Evolutionary conservation across 768 basidiomycete species (phyloP), one percentile per base, ranked within the genome.

Genomic region (Mycena venus): DNA sequence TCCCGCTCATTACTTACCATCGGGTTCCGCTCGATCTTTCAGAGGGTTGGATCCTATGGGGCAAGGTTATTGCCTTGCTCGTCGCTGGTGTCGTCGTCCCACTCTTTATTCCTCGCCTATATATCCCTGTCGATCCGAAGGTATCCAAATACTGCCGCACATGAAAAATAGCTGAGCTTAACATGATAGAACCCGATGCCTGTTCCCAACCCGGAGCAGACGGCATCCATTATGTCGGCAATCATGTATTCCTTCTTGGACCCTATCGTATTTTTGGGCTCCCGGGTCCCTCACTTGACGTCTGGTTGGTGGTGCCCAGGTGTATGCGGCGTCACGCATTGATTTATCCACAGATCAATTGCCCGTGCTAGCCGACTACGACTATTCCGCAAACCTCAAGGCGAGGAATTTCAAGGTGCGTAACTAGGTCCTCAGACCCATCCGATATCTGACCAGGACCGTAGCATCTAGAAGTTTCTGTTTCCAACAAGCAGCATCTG

Each of bases 41-140:
- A 1, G 89, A 90, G 75, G 88, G 90, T 14, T 70, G 79, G 61
- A 70, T 90, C 36, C 80, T 92, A 23, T 93, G 92, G 92, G 80
- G 82, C 4, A 89, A 91, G 78, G 69, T 91, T 5, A 78, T 72
- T n/a, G 60, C 90, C 15, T 84, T 93, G 19, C 75, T 84, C 11
- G 32, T 89, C 10, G 88, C 84, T 14, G 86, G 85, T 7, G 80
- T 89, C 3, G 66, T 88, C 11, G 81, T 93, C 32, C 93, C 93
- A 27, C 80, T 92, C 19, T 70, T 90, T 56, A 83, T 88, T 49
- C 93, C 93, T 4, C 83, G 90, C 14, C 85, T 84, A 58, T 93
- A 93, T 79, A 79, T 87, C 3, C 91, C 92, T 7, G 83, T 90
- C 27, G 88, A 94, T 75, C 87, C 90, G 2, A 84, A 86, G 80